Evolutionary conservation across 1,284 basidiomycete genomes (phyloP).

Genomic region (Cryptococcus sp.): DNA sequence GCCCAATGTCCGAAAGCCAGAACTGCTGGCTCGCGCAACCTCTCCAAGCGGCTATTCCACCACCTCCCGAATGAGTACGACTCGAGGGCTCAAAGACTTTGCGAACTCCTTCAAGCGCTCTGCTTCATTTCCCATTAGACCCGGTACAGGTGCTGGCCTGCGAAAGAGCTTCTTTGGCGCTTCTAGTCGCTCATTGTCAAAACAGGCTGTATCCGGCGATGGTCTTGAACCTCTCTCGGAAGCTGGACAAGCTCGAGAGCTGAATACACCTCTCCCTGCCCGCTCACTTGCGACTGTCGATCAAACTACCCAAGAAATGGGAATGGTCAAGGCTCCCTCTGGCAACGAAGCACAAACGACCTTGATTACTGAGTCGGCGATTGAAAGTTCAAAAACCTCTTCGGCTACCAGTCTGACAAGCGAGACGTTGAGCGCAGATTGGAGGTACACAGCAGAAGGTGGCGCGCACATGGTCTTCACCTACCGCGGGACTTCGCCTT

Average conservation of each 20-base stretch:
- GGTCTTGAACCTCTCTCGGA: conserved; percentile 1
- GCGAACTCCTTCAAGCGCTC: conserved; percentile 30
- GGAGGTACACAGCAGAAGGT: conserved; percentile 84
- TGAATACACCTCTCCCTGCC: not conserved
- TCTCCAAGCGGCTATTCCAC: conserved; percentile 25
- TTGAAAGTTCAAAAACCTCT: not conserved
- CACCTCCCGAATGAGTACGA: conserved; percentile 21
- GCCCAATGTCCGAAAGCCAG: not conserved
- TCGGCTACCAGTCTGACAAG: conserved; percentile 2
- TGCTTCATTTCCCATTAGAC: conserved; percentile 9
- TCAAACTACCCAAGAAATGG: conserved; percentile 33
- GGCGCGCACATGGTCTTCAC: conserved; percentile 85
- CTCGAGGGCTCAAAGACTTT: conserved; percentile 26
- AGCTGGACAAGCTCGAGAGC: not conserved
- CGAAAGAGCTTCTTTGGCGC: conserved; percentile 12
- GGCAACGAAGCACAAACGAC: not conserved
- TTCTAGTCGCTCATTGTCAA: conserved; percentile 9
- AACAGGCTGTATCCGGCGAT: not conserved
- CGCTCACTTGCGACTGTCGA: not conserved
- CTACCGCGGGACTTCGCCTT: conserved; percentile 62
- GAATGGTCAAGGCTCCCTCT: conserved; percentile 32
- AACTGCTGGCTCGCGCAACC: conserved; percentile 10
- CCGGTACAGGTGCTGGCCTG: conserved; percentile 3
- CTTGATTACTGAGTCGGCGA: not conserved
- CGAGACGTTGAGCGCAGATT: conserved; percentile 57